Evolutionary conservation across 148 eudicot species (phyloP), one percentile per base, ranked within the genome.

Genomic region (Chenopodium berlandieri): DNA sequence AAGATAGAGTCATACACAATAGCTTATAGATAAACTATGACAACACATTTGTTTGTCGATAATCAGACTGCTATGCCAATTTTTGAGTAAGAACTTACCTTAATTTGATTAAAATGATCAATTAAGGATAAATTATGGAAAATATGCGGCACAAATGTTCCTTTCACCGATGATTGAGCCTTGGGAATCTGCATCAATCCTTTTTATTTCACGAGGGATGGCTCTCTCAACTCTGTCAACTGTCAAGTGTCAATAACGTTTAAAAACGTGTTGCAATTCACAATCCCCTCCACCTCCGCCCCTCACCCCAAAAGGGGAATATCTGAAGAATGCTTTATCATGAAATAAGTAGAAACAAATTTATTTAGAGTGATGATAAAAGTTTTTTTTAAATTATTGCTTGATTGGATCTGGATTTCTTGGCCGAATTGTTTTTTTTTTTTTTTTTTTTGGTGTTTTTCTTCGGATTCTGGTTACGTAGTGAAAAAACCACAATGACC

Each of bases 401-500:
- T 75, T 17, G 34, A 25, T 65, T 20, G 69, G 69, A 27, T 77
- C 46, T 27, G 58, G 34, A 40, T 64, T 77, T 22, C 71, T 77
- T 63, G 54, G 76, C 34, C 0, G 16, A 46, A n/a, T 44, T 40
- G 44, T 40, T 40, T 12, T 2, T 56, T 1, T 7, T 71, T 4
- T 7, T 37, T 20, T 20, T 22, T 44, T 71, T 23, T 23, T 23
- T 23, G 25, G 25, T 40, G 44, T 40, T 52, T 44, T 9, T 71
- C 63, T 58, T 50, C 14, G 14, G 52, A 48, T 48, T 62, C 25
- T 20, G 66, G 2, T 62, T 22, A 62, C 13, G 10, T 5, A 62
- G 27, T 71, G 25, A 34, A 14, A 69, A 5, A 69, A 0, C 22
- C 73, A 62, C 66, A 62, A 20, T 32, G 9, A n/a, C 30, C 79